Conservation (phyloP, 2,329 filamentous ascomycete species). For the Westerdykella sp. region DNA sequence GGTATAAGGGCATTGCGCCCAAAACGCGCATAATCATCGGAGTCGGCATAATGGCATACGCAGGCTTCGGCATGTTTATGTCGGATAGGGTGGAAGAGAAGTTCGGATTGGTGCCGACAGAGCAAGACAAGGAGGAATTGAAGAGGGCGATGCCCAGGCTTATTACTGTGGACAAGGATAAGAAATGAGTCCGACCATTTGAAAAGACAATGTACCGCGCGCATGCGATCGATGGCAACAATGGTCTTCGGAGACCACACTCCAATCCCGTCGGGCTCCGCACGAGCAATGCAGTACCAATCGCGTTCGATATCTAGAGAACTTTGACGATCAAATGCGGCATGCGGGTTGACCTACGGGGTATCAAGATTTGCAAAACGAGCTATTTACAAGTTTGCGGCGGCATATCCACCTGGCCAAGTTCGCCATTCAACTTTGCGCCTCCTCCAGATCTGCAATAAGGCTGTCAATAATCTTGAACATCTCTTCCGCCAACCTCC, state of each 20-base stretch:
- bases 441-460: conserved; percentile 19
- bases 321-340: too few relatives aligned
- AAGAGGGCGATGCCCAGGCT: conserved; percentile 58
- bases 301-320: too few relatives aligned
- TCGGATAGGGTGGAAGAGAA: conserved; percentile 67
- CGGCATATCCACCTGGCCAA: too few relatives aligned
- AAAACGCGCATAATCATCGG: conserved; percentile 68
- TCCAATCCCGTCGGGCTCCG: too few relatives aligned
- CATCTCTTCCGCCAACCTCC: conserved; percentile 31
- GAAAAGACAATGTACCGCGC: too few relatives aligned
- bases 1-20: conserved; percentile 64
- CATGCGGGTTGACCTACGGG: too few relatives aligned
- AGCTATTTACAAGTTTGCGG: too few relatives aligned
- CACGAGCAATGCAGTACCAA: too few relatives aligned
- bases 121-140: conserved; percentile 65
- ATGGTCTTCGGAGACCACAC: too few relatives aligned
- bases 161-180: conserved; percentile 20
- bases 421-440: background rate
- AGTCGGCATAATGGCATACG: conserved; percentile 69
- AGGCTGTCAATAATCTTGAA: conserved; percentile 31
- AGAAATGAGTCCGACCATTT: background rate
- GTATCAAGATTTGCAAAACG: too few relatives aligned
- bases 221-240: too few relatives aligned
- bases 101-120: conserved; percentile 65
- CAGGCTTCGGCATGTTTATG: conserved; percentile 63